Percentiles rank a stretch among this genome's conserved stretches.
Evolutionary conservation across 345 rosid genomes (phyloP).

Genomic region (Heritiera fomes): DNA sequence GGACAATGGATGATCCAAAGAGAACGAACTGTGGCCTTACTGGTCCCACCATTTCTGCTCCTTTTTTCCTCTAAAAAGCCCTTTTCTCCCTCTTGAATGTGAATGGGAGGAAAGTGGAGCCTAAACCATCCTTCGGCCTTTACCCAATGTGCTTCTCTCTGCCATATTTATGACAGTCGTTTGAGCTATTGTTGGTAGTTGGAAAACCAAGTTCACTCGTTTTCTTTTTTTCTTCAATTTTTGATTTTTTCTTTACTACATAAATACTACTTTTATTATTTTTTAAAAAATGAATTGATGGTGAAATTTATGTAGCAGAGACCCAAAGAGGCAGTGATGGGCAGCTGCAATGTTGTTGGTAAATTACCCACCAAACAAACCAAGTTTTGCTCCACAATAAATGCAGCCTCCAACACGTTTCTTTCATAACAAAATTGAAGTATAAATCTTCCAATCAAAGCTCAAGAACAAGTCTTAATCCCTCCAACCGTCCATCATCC

Average conservation of each 20-base stretch:
- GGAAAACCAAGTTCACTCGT: too few species aligned
- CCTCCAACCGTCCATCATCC: too few species aligned
- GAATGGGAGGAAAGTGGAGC: not conserved
- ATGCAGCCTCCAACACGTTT: not conserved
- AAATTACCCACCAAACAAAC: conserved; percentile 12
- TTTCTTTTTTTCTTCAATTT: too few species aligned
- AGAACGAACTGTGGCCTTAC: conserved; percentile 86
- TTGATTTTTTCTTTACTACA: too few species aligned
- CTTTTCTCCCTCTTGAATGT: not conserved
- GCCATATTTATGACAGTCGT: too few species aligned
- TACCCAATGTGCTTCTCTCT: not conserved
- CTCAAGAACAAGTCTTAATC: too few species aligned
- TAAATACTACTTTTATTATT: too few species aligned
- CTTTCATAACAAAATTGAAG: too few species aligned
- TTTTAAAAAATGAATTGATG: too few species aligned
- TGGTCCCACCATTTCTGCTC: conserved; percentile 71
- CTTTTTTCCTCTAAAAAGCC: not conserved
- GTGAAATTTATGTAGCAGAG: too few species aligned
- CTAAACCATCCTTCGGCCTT: not conserved
- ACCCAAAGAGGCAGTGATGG: not conserved
- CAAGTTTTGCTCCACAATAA: conserved; percentile 5
- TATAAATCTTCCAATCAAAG: too few species aligned
- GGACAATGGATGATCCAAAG: conserved; percentile 97
- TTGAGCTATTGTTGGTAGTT: too few species aligned
- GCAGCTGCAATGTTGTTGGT: not conserved